Evolutionary conservation across 2,329 filamentous ascomycete genomes (phyloP).

Genomic region (Aspergillus sergii): DNA sequence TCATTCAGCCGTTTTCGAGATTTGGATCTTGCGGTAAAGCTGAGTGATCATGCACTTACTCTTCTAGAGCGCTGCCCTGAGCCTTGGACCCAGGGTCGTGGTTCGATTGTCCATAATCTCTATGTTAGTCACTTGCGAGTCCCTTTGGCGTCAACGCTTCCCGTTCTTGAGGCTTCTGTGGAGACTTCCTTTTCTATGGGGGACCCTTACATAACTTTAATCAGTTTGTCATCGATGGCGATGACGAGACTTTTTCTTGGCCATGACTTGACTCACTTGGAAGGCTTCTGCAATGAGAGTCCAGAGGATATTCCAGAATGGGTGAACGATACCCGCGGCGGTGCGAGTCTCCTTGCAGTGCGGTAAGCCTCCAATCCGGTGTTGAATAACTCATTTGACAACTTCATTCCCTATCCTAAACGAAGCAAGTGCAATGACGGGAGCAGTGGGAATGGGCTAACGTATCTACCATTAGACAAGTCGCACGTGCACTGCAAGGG

Average conservation of each 20-base stretch:
- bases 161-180: slow-evolving; percentile 56
- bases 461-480: slow-evolving; percentile 45
- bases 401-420: background rate
- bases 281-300: slow-evolving; percentile 59
- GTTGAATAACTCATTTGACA: background rate
- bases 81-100: slow-evolving; percentile 58
- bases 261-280: slow-evolving; percentile 60
- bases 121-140: slow-evolving; percentile 64
- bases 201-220: slow-evolving; percentile 59
- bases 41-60: slow-evolving; percentile 56
- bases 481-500: slow-evolving; percentile 61
- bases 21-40: slow-evolving; percentile 55
- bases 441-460: slow-evolving; percentile 4
- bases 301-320: slow-evolving; percentile 61
- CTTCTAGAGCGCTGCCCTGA: slow-evolving; percentile 57
- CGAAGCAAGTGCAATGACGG: background rate
- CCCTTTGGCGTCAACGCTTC: slow-evolving; percentile 55
- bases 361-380: slow-evolving; percentile 32
- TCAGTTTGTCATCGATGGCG: slow-evolving; percentile 62
- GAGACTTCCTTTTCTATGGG: slow-evolving; percentile 60
- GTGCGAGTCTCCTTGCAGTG: slow-evolving; percentile 57
- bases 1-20: slow-evolving; percentile 61
- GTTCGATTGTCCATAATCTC: slow-evolving; percentile 59
- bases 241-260: slow-evolving; percentile 59
- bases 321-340: slow-evolving; percentile 60